Evolutionary conservation across 495 filamentous ascomycete species (phyloP), one percentile per base, ranked within the genome.

Genomic region (Podospora conica): DNA sequence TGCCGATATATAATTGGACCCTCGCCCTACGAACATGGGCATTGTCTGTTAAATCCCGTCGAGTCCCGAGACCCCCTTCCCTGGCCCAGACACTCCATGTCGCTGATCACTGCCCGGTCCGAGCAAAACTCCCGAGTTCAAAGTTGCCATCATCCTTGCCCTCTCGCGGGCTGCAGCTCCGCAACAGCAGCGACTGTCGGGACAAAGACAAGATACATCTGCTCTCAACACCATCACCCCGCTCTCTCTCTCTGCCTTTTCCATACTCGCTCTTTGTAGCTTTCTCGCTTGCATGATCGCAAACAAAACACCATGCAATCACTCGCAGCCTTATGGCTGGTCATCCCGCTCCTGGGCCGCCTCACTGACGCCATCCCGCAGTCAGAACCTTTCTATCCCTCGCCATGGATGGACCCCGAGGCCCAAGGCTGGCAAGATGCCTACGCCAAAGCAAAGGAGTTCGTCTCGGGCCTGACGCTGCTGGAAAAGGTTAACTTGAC

Each of bases 401-500:
- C 90, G 10, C 91, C 93, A 78, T 94, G 93, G 90, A 86, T 85
- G 79, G 82, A 86, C 68, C 82, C 83, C 59, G 84, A 87, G 28
- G 83, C 87, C 8, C 86, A 83, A 55, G 88, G 87, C 33, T 96
- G 93, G 93, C 82, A 85, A 53, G 87, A 88, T 5, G 91, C 92
- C 11, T 93, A 96, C 73, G 76, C 74, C 33, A 89, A 91, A 69
- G 93, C 93, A 6, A 85, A 85, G 66, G 83, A 80, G 0, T 94
- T 96, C 66, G 93, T 97, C 48, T 88, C 87, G 8, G 86, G 91
- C 77, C 79, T 97, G 74, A 97, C 92, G 0, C 77, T 97, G 65
- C 77, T 88, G 11, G 93, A 97, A 80, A 97, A 97, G 81, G 90
- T 96, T 74, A 97, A 97, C 71, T 71, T 97, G 65, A 96, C 93